These are phyloP conservation scores for Phalaenopsis equestris DNA, from an alignment of 106 monocot genomes.

Conservation along the genomic window DNA sequence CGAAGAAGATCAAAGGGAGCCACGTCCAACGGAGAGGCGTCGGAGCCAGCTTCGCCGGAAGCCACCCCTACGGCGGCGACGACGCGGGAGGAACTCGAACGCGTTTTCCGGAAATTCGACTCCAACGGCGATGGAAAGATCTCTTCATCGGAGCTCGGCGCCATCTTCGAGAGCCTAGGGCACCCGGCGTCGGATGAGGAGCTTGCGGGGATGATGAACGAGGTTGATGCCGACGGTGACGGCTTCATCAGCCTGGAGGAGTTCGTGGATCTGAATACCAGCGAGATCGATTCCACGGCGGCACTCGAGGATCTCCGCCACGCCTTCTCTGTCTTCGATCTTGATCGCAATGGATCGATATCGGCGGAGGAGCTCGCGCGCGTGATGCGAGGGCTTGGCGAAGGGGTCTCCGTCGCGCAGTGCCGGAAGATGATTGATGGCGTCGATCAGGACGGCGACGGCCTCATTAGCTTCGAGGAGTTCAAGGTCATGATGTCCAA, in stretches of 20 bases:
- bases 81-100: background rate
- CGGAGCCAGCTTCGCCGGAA: background rate
- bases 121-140: conserved; percentile 31
- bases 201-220: conserved; percentile 35
- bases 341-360: conserved; percentile 48
- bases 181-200: conserved; percentile 25
- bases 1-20: background rate
- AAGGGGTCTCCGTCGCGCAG: conserved; percentile 32
- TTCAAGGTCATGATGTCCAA: conserved; percentile 49
- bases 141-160: conserved; percentile 22
- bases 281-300: conserved; percentile 13
- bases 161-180: conserved; percentile 16
- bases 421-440: conserved; percentile 57
- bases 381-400: conserved; percentile 38
- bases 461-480: conserved; percentile 54
- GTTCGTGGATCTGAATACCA: conserved; percentile 35
- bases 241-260: conserved; percentile 47
- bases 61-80: background rate
- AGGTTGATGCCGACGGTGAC: conserved; percentile 47
- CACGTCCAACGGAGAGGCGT: background rate
- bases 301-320: conserved; percentile 37
- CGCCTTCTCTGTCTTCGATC: conserved; percentile 49
- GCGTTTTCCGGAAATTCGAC: conserved; percentile 25
- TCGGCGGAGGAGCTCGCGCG: conserved; percentile 51
- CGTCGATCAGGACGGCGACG: conserved; percentile 50